Evolutionary conservation across 495 filamentous ascomycete genomes (phyloP).

Genomic region (Pseudevernia furfuracea): DNA sequence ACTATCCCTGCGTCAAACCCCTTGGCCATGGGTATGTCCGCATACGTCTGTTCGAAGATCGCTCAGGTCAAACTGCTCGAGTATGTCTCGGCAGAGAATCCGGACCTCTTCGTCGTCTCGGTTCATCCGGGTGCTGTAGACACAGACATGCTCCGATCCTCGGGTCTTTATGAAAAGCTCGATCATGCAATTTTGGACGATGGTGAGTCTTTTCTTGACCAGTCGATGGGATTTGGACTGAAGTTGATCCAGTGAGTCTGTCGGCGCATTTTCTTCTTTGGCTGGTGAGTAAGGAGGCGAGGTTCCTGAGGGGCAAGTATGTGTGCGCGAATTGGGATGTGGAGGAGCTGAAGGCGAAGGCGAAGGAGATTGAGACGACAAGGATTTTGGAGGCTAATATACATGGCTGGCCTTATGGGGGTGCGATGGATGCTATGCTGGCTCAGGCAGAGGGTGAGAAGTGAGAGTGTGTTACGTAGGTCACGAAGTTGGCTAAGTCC

Average conservation of each 20-base stretch:
- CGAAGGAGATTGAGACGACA: constrained; percentile 22
- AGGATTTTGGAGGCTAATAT: not conserved
- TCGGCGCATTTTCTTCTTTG: constrained; percentile 39
- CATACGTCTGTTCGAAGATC: constrained; percentile 36
- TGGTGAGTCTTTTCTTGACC: constrained; percentile 2
- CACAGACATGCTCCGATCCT: constrained; percentile 27
- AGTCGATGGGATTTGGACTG: not conserved
- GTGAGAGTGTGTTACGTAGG: not conserved
- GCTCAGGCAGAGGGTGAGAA: not conserved
- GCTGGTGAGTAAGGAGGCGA: constrained; percentile 41
- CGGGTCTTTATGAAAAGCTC: constrained; percentile 1
- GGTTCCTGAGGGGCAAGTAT: constrained; percentile 45
- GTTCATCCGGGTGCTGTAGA: constrained; percentile 36
- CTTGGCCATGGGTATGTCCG: constrained; percentile 28
- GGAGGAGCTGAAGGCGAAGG: constrained; percentile 37
- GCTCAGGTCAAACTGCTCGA: constrained; percentile 36
- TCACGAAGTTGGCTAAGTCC: not conserved
- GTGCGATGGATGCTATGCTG: constrained; percentile 2
- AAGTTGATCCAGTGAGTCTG: constrained; percentile 16
- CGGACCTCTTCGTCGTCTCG: constrained; percentile 33
- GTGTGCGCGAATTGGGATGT: constrained; percentile 48
- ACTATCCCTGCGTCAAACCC: constrained; percentile 30
- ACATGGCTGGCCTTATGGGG: not conserved
- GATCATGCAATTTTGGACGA: constrained; percentile 11
- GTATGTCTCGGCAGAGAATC: constrained; percentile 37